Conservation (phyloP, 23 red algal genomes). For the Cyanidium caldarium region DNA sequence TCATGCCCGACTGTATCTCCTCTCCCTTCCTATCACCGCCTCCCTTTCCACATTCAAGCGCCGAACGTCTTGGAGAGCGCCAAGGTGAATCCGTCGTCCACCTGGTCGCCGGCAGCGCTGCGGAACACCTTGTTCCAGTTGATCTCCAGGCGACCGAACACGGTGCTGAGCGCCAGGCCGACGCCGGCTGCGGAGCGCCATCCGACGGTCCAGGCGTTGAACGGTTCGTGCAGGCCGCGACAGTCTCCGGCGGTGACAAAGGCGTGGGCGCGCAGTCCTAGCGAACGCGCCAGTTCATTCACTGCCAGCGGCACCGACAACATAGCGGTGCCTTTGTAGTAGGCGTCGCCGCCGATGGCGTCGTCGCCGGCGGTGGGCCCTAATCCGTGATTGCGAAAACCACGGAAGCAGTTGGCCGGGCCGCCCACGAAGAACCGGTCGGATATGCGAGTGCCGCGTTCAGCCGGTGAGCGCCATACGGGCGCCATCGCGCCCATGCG, state of each 20-base stretch:
- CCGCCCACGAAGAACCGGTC: slow-evolving; percentile 88
- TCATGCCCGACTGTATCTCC: too few relatives aligned
- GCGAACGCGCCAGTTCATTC: slow-evolving; percentile 3
- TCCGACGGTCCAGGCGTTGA: background rate
- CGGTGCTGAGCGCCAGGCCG: background rate
- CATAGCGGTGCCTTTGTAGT: slow-evolving; percentile 32
- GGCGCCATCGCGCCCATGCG: background rate
- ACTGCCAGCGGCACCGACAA: slow-evolving; percentile 31
- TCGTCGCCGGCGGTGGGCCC: slow-evolving; percentile 54
- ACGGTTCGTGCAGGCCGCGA: background rate
- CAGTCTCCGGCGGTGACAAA: background rate
- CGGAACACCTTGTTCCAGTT: background rate
- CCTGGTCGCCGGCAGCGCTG: background rate
- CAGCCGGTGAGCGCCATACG: background rate
- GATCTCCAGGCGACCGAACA: background rate
- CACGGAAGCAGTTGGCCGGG: slow-evolving; percentile 32
- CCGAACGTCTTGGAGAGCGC: background rate
- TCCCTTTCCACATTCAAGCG: too few relatives aligned
- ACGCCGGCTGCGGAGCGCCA: background rate
- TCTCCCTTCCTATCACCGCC: too few relatives aligned
- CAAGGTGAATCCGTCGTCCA: background rate
- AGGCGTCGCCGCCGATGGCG: slow-evolving; percentile 65
- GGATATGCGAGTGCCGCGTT: background rate
- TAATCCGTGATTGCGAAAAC: slow-evolving; percentile 55
- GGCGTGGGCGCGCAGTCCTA: background rate